Conservation (phyloP, 176 grass and related monocot genomes). For the Carex parvula region DNA sequence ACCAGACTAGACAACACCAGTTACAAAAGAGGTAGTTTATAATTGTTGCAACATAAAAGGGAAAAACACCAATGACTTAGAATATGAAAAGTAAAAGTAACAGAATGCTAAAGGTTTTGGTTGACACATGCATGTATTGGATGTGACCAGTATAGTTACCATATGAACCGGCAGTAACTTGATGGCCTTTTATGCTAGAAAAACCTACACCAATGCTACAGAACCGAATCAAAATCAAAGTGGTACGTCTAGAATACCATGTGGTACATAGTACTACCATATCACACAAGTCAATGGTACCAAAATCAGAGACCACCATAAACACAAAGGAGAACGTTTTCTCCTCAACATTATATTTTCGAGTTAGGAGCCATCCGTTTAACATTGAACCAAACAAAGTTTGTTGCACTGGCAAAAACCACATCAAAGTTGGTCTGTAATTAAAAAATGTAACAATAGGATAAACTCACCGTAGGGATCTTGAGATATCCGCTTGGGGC, state of each 20-base stretch:
- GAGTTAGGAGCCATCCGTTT: background rate
- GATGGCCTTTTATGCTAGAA: background rate
- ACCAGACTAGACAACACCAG: background rate
- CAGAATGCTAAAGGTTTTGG: background rate
- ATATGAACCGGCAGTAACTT: background rate
- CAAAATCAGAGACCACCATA: background rate
- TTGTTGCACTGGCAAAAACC: background rate
- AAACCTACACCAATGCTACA: background rate
- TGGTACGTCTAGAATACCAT: background rate
- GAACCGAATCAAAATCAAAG: background rate
- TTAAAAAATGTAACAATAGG: background rate
- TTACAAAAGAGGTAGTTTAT: background rate
- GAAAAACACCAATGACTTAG: background rate
- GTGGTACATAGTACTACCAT: background rate
- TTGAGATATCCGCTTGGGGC: conserved; percentile 91
- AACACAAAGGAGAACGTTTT: background rate
- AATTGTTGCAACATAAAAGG: background rate
- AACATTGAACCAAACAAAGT: background rate
- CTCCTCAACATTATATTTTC: background rate
- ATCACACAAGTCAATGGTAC: background rate
- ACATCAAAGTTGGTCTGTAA: background rate
- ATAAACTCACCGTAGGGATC: conserved; percentile 75
- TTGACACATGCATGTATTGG: background rate
- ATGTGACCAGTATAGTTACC: background rate
- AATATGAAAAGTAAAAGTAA: background rate